These are phyloP conservation scores for Scedosporium aurantiacum DNA, from an alignment of 2,329 filamentous ascomycete species.

Conservation along the genomic window DNA sequence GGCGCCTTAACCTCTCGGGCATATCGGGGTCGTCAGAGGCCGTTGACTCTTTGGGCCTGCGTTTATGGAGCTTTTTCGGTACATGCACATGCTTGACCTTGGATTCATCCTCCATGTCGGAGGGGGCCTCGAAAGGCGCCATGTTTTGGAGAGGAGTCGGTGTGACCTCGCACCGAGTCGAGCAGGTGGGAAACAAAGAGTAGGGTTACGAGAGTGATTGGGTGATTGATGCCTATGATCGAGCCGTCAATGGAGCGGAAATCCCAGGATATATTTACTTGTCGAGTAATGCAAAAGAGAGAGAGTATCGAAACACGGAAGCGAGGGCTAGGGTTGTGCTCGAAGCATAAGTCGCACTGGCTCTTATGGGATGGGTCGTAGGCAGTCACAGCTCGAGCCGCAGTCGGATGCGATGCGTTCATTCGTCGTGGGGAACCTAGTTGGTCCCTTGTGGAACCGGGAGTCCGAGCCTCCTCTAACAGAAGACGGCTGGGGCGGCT, in stretches of 20 bases:
- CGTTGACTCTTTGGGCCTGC: not conserved
- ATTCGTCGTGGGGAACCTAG: not conserved
- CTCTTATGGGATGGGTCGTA: not conserved
- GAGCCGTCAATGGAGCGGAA: not conserved
- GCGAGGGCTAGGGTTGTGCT: not conserved
- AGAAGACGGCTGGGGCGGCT: not conserved
- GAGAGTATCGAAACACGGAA: not conserved
- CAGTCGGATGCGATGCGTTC: not conserved
- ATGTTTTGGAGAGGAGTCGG: not conserved
- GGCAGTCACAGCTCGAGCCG: not conserved
- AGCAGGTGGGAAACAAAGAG: not conserved
- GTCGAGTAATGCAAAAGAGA: too few species aligned
- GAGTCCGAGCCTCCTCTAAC: not conserved
- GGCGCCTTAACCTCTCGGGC: slow-evolving; percentile 41
- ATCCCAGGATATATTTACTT: too few species aligned
- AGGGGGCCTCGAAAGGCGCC: not conserved
- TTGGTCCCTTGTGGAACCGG: not conserved
- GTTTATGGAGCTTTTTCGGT: slow-evolving; percentile 3
- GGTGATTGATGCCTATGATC: not conserved
- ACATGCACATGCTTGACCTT: slow-evolving; percentile 4
- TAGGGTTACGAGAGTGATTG: not conserved
- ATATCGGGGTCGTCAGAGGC: slow-evolving; percentile 23
- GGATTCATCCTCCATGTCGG: not conserved
- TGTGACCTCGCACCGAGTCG: not conserved
- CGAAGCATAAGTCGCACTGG: not conserved